These are phyloP conservation scores for Pythium myriotylum DNA, from an alignment of 352 stramenopile species.

Conservation along the genomic window DNA sequence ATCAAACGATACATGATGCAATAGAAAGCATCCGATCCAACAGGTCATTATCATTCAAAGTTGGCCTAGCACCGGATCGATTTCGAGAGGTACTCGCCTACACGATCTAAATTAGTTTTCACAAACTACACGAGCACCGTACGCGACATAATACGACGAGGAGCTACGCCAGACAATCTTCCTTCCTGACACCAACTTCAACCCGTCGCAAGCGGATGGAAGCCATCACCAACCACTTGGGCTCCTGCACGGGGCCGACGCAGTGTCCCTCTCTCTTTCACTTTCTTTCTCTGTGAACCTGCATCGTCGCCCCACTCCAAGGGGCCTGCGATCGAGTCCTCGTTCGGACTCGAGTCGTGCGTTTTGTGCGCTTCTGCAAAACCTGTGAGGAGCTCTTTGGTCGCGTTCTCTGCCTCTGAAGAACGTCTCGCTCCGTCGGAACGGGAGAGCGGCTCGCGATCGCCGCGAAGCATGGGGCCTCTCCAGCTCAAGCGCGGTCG, in stretches of 20 bases:
- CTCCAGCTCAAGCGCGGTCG: too few relatives aligned
- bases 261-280: too few relatives aligned
- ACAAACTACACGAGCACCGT: constrained; percentile 13
- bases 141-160: constrained; percentile 25
- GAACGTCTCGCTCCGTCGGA: background rate
- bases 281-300: too few relatives aligned
- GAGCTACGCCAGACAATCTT: background rate
- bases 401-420: constrained; percentile 5
- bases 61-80: too few relatives aligned
- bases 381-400: too few relatives aligned
- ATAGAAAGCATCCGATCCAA: too few relatives aligned
- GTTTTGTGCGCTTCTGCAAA: background rate
- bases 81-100: too few relatives aligned
- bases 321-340: too few relatives aligned
- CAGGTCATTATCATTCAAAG: too few relatives aligned
- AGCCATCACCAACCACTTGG: background rate
- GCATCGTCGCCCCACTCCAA: too few relatives aligned
- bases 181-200: constrained; percentile 21
- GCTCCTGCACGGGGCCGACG: background rate
- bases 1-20: too few relatives aligned
- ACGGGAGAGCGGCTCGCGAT: background rate
- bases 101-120: background rate
- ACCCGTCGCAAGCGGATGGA: constrained; percentile 1
- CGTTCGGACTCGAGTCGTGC: background rate
- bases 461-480: background rate